Evolutionary conservation across 768 basidiomycete genomes (phyloP).

Genomic region (Sistotremastrum suecicum): DNA sequence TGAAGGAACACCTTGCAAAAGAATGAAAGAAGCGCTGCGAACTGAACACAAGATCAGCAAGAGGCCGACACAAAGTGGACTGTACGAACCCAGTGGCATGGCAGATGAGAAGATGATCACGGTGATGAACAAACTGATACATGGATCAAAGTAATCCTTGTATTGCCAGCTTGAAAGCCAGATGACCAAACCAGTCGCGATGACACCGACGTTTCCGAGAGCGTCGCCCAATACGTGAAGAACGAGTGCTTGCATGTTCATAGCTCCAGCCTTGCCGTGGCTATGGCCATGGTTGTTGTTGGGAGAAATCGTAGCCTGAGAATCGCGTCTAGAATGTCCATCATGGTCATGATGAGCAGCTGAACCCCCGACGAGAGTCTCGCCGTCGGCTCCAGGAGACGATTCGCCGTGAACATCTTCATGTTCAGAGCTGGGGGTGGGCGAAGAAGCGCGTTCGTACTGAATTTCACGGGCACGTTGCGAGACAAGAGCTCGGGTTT

Average conservation of each 20-base stretch:
- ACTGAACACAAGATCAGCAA: constrained; percentile 28
- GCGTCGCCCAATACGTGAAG: constrained; percentile 95
- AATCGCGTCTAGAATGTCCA: neutral
- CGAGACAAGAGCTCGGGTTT: no score
- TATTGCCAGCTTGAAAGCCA: constrained; percentile 77
- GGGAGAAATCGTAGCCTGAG: neutral
- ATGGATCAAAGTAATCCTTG: constrained; percentile 87
- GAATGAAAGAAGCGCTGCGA: constrained; percentile 84
- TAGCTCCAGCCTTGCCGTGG: constrained; percentile 47
- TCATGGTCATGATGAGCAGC: neutral
- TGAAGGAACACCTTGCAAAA: constrained; percentile 87
- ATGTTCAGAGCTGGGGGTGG: no score
- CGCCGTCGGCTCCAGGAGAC: constrained; percentile 9
- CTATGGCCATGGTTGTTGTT: constrained; percentile 17
- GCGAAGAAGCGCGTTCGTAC: no score
- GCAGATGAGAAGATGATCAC: constrained; percentile 94
- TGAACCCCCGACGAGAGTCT: neutral
- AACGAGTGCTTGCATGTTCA: constrained; percentile 97
- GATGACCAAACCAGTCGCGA: constrained; percentile 87
- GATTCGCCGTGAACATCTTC: constrained; percentile 7
- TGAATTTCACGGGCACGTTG: neutral
- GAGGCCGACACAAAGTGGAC: constrained; percentile 1
- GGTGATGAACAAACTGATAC: constrained; percentile 89
- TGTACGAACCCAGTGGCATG: constrained; percentile 61
- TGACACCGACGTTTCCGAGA: constrained; percentile 95